phyloP scores from a whole-genome alignment of 2,329 filamentous ascomycete species.

The Nigrograna mackinnonii region DNA sequence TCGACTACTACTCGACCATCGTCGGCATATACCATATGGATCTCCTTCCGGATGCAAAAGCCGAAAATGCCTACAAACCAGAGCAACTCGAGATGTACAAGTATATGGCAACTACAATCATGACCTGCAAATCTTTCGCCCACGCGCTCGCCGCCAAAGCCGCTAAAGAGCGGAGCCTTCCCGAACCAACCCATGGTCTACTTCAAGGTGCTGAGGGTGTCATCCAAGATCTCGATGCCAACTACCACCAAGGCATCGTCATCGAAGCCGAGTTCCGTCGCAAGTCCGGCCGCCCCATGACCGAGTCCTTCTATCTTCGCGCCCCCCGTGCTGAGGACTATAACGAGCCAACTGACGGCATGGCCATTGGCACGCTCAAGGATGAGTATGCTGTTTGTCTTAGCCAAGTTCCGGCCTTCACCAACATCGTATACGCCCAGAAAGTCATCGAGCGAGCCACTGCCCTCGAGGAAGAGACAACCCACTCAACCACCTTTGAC shows the following conservation, averaged over 20 bases:
- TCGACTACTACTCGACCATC: slow-evolving; percentile 69
- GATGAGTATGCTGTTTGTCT: slow-evolving; percentile 65
- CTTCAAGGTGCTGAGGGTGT: slow-evolving; percentile 78
- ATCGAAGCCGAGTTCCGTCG: slow-evolving; percentile 85
- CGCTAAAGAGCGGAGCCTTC: slow-evolving; percentile 75
- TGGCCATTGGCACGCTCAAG: slow-evolving; percentile 38
- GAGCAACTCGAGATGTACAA: slow-evolving; percentile 70
- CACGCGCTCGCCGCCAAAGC: slow-evolving; percentile 75
- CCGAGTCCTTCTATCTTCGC: slow-evolving; percentile 66
- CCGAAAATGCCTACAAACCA: slow-evolving; percentile 46
- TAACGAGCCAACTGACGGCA: slow-evolving; percentile 12
- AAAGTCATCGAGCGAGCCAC: slow-evolving; percentile 27
- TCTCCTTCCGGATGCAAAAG: slow-evolving; percentile 59
- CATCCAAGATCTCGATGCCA: slow-evolving; percentile 66
- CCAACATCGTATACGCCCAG: slow-evolving; percentile 5
- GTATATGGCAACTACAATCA: slow-evolving; percentile 87
- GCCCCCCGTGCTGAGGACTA: slow-evolving; percentile 18
- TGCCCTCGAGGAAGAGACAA: slow-evolving; percentile 16
- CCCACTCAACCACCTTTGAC: slow-evolving; percentile 72
- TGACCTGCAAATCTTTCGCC: slow-evolving; percentile 72
- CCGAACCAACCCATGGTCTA: slow-evolving; percentile 78
- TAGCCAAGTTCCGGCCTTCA: slow-evolving; percentile 66
- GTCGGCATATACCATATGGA: slow-evolving; percentile 84
- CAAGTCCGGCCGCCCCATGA: slow-evolving; percentile 76
- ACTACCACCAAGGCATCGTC: slow-evolving; percentile 64